phyloP scores from a whole-genome alignment of 2,329 filamentous ascomycete genomes.

The Cucurbitaria berberidis region DNA sequence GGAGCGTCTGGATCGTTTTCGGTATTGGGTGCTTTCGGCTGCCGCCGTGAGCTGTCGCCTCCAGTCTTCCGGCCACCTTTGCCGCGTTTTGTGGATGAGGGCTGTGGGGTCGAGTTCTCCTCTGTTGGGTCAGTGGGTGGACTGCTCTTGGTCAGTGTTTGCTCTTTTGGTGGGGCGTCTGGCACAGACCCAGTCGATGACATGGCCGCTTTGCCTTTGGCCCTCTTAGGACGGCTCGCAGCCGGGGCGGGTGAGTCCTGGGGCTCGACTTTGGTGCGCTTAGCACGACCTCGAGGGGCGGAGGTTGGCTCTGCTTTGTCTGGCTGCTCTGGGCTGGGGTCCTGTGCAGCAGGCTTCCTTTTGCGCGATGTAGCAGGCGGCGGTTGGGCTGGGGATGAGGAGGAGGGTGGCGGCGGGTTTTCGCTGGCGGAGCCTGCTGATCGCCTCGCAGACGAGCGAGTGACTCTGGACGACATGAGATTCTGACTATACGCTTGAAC shows the following conservation, averaged over 20 bases:
- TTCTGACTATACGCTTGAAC: conserved; percentile 43
- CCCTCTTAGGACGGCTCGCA: conserved; percentile 62
- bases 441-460: conserved; percentile 91
- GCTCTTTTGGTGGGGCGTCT: conserved; percentile 1
- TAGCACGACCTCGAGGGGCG: conserved; percentile 45
- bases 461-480: conserved; percentile 97
- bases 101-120: conserved; percentile 64
- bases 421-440: conserved; percentile 67
- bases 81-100: conserved; percentile 72
- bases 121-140: conserved; percentile 69
- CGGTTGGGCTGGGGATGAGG: conserved; percentile 50
- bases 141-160: conserved; percentile 50
- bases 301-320: conserved; percentile 30
- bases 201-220: conserved; percentile 70
- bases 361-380: conserved; percentile 67
- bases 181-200: conserved; percentile 69
- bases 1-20: conserved; percentile 31
- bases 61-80: conserved; percentile 77
- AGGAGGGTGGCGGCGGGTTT: conserved; percentile 45
- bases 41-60: conserved; percentile 33
- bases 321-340: conserved; percentile 56
- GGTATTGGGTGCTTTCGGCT: conserved; percentile 28
- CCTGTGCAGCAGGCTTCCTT: conserved; percentile 70
- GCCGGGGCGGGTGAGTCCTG: conserved; percentile 49
- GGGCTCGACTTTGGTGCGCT: conserved; percentile 71